A percentile compares a stretch with the other conserved stretches of the same genome.
These are phyloP conservation scores for Parathielavia hyrcaniae DNA, from an alignment of 495 filamentous ascomycete genomes.

Conservation along the genomic window DNA sequence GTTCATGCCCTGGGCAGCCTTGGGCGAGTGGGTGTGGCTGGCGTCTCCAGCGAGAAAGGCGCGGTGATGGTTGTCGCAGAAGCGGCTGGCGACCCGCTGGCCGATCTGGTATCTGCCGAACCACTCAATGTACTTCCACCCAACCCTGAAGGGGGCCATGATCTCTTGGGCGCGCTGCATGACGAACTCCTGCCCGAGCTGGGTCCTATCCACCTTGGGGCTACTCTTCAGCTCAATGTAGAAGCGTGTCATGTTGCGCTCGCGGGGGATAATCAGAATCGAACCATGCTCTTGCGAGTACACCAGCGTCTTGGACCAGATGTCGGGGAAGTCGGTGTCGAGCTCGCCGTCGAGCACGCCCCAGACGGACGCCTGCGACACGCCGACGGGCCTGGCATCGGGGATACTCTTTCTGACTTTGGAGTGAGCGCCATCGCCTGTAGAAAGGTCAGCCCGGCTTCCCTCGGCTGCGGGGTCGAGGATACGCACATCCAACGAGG, in stretches of 20 bases:
- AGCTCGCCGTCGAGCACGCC: slow-evolving; percentile 63
- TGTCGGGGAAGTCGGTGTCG: slow-evolving; percentile 61
- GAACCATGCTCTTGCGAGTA: slow-evolving; percentile 55
- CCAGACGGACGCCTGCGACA: slow-evolving; percentile 61
- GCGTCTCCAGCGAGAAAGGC: slow-evolving; percentile 72
- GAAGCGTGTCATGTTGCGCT: slow-evolving; percentile 59
- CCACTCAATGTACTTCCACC: slow-evolving; percentile 58
- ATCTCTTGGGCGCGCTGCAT: slow-evolving; percentile 57
- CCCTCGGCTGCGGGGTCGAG: background rate
- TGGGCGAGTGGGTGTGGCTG: slow-evolving; percentile 68
- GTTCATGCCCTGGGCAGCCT: slow-evolving; percentile 77
- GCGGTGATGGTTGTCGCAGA: slow-evolving; percentile 48
- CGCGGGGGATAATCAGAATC: slow-evolving; percentile 62
- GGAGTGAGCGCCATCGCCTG: slow-evolving; percentile 48
- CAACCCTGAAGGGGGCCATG: slow-evolving; percentile 54
- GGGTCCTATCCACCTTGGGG: slow-evolving; percentile 43
- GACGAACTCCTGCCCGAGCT: slow-evolving; percentile 55
- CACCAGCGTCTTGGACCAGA: slow-evolving; percentile 62
- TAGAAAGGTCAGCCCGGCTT: slow-evolving; percentile 18
- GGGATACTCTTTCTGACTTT: slow-evolving; percentile 51
- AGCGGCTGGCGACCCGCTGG: slow-evolving; percentile 57
- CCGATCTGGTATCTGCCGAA: slow-evolving; percentile 59
- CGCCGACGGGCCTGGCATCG: slow-evolving; percentile 51
- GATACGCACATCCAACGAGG: slow-evolving; percentile 46
- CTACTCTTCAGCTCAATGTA: slow-evolving; percentile 60